Conservation (phyloP, 345 rosid genomes). For the Populus ilicifolia region DNA sequence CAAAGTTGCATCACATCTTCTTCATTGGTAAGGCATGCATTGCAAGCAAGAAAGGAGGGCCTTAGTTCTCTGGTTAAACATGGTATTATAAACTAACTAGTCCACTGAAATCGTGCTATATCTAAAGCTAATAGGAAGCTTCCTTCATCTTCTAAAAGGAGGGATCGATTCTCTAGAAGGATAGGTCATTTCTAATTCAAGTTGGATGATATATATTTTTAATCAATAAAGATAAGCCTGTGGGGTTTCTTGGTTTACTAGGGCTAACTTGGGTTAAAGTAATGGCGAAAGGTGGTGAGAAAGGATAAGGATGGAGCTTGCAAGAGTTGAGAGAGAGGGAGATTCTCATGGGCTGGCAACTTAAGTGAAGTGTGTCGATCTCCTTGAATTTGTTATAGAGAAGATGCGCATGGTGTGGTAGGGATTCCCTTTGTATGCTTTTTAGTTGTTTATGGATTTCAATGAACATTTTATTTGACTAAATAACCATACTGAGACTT, state of each 20-base stretch:
- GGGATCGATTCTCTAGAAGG: background rate
- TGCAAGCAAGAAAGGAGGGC: background rate
- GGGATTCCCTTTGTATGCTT: constrained; percentile 39
- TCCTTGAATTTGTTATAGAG: constrained; percentile 15
- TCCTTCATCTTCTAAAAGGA: background rate
- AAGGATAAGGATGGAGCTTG: constrained; percentile 50
- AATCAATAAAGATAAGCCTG: constrained; percentile 10
- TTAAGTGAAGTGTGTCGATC: constrained; percentile 17
- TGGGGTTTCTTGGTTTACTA: background rate
- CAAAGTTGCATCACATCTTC: background rate
- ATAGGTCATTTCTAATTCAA: constrained; percentile 19
- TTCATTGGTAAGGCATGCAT: background rate
- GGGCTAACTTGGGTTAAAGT: constrained; percentile 29
- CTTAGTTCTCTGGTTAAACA: background rate
- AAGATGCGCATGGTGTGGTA: constrained; percentile 41
- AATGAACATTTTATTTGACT: constrained; percentile 18
- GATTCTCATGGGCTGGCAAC: constrained; percentile 28
- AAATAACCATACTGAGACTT: constrained; percentile 9
- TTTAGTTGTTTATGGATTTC: constrained; percentile 35
- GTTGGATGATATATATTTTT: background rate
- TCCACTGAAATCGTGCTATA: no score
- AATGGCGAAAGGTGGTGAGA: constrained; percentile 16
- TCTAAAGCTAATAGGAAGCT: background rate
- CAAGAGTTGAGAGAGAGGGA: background rate
- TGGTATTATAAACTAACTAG: background rate